Conservation (phyloP, 1,139 yeast genomes). For the Hansenula sp. region DNA sequence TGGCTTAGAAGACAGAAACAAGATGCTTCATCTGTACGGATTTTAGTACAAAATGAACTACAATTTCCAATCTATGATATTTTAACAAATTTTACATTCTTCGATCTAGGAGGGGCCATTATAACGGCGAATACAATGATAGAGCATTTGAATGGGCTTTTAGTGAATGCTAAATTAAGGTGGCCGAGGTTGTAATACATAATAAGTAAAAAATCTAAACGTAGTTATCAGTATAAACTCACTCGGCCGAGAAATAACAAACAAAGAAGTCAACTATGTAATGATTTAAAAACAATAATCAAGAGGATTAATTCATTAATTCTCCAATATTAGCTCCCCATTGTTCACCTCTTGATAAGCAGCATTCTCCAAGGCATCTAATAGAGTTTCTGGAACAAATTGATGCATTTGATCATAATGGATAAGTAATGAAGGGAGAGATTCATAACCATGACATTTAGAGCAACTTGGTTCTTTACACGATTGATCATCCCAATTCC, state of each 20-base stretch:
- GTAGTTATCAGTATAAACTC: too few species aligned
- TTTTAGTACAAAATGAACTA: too few species aligned
- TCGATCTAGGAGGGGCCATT: background rate
- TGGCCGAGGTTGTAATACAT: background rate
- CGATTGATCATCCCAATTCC: background rate
- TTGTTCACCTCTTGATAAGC: too few species aligned
- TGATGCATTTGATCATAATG: conserved; percentile 1
- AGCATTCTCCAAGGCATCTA: too few species aligned
- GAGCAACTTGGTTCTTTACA: conserved; percentile 1
- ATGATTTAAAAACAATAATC: too few species aligned
- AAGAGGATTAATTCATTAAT: too few species aligned
- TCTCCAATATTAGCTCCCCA: too few species aligned
- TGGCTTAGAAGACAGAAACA: background rate
- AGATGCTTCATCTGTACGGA: too few species aligned
- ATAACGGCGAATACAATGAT: background rate
- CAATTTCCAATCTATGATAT: too few species aligned
- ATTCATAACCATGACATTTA: background rate
- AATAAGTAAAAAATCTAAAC: background rate
- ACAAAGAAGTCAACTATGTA: too few species aligned
- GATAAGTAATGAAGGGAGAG: background rate
- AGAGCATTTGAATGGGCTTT: background rate
- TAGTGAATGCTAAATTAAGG: background rate
- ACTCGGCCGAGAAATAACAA: too few species aligned
- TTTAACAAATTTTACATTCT: background rate
- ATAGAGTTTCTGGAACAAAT: background rate